Evolutionary conservation across 352 stramenopile genomes (phyloP), one percentile per base, ranked within the genome.

Genomic region (Poterioochromonas sp.): DNA sequence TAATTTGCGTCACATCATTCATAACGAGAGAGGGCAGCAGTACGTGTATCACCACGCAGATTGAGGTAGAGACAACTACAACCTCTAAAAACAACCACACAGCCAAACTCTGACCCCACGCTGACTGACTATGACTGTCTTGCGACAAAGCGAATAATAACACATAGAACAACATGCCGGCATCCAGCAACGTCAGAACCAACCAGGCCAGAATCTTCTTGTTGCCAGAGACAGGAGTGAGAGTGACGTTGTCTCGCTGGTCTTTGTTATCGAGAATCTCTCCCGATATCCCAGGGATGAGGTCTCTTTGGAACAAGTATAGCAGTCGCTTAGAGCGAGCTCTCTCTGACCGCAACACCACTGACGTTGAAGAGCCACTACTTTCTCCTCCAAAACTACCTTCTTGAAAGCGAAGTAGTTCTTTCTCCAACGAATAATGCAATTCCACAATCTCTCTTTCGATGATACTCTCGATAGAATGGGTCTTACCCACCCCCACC

Each of bases 21-120:
- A 76, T 64, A 39, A 76, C 32, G 3, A 76, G 39, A 40, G 43
- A 60, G 12, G 69, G 69, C 5, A 76, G 8, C 35, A 73, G 15
- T 37, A 76, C 39, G 11, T 76, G 69, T n/a, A 34, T 64, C 29
- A 76, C 41, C 8, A 64, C n/a, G 15, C 41, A 8, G 8, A 63
- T 41, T 39, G 39, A 15, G 15, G 69, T 76, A 43, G 8, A 44
- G 11, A 76, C 69, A 60, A 76, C 29, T 32, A 73, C 12, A 37
- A 76, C 39, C 69, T 76, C 69, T 41, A 76, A 15, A 5, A 76
- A 15, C 41, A 76, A 64, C 69, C 69, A 76, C 39, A 76, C 2
- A 2, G 39, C 11, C 2, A 76, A 62, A 32, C 8, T 44, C n/a
- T 39, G 18, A 41, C 41, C 41, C 69, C 69, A 76, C 12, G 69